Evolutionary conservation across 108 stramenopile genomes (phyloP), one percentile per base, ranked within the genome.

Genomic region (Discostella pseudostelligera): DNA sequence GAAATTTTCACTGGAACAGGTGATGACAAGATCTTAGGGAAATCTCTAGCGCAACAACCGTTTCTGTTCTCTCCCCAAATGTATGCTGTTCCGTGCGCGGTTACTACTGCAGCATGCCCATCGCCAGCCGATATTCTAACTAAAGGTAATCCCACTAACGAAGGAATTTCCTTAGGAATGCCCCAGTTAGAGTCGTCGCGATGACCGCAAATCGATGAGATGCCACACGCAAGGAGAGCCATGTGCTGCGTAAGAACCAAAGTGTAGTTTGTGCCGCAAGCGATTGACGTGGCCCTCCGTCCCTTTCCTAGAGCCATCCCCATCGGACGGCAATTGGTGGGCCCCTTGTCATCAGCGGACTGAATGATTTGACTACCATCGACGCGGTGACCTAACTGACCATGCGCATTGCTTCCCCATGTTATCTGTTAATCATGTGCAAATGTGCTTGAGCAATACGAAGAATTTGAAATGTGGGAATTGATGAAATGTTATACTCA

Each of bases 211-310:
- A 85, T 74, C 4, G 74, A 50, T 35, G 80, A 53, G 5, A 39
- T 32, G 21, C 86, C 84, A 59, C 84, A 86, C 3, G 65, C 79
- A 51, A 82, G 79, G 10, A 87, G 58, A 22, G 73, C 67, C 84
- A 84, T 85, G 56, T 84, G 81, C 14, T 84, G 80, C 3, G 88
- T 90, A 48, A 90, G 69, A 2, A 90, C 83, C 20, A 85, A 46
- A 10, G 88, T 87, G 56, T 75, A 87, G 29, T 58, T 35, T 47
- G 78, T 69, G 22, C 88, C 84, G 69, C 88, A 90, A 1, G 77
- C 79, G 22, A 86, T 81, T 16, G 72, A 51, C 1, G 79, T 69
- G 7, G 83, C 84, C 44, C 72, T 74, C 11, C 64, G 65, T 39
- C 76, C 79, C 22, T 70, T 48, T 0, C 79, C 76, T 21, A 81